Base-by-base conservation (phyloP, 306 rosid species). In the Lathyrus oleraceus region DNA sequence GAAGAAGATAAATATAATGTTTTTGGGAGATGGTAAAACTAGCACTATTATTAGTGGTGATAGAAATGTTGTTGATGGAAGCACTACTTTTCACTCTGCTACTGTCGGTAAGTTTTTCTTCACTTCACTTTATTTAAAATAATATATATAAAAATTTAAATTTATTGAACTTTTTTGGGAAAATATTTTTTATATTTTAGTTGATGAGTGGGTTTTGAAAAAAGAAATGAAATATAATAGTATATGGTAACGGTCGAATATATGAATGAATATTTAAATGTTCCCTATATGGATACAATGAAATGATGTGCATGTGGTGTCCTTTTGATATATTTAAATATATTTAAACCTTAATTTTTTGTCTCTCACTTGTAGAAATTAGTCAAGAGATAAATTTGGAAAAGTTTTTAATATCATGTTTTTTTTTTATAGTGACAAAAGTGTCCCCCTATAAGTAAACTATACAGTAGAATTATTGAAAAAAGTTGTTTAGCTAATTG, bases 1-100 rank as follows among this genome's bases (percentile, higher is more conserved):
- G 79, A 81, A 76, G 61, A 87, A 90, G 82, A 87, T 44, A 5
- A 85, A 88, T 51, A 72, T 94, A 0, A 88, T 90, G 96, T 90
- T 94, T 45, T 42, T 87, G 77, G 98, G 98, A 3, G 98, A 94
- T 43, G 97, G 95, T 3, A 80, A 76, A 39, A 35, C 69, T 0
- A 79, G 2, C 73, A 94, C 98, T 3, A 85, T 94, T 21, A 94
- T 94, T 57, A 94, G 97, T 0, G 98, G 47, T 0, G 88, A 80
- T 17, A 80, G 80, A 67, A 94, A 94, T 20, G 98, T 94, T 14
- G 87, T 83, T 13, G 98, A 94, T 48, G 98, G 98, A 1, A 87
- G 96, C 82, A 94, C 98, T 2, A 94, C 98, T 43, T 94, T 90
- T 77, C 65, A 87, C 16, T 94, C 98, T 2, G 98, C 98, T 73